phyloP scores from a whole-genome alignment of 176 grass and related monocot species.

The Triticum aestivum region DNA sequence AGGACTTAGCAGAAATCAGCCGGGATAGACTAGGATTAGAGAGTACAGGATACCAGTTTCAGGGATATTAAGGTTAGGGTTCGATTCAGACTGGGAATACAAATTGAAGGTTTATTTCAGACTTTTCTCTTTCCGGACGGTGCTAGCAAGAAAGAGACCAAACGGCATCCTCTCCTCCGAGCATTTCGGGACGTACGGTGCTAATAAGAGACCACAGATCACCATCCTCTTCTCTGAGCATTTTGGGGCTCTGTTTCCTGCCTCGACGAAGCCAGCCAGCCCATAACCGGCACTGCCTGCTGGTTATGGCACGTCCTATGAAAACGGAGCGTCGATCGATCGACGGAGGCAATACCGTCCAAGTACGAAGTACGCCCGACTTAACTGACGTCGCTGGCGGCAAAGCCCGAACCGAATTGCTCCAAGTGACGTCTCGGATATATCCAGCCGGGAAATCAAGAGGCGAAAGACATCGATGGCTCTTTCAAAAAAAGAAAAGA shows the following conservation, averaged over 20 bases:
- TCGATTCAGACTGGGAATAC: too few relatives aligned
- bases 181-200: not conserved
- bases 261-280: not conserved
- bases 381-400: not conserved
- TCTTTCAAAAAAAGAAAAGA: not conserved
- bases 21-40: too few relatives aligned
- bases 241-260: not conserved
- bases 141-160: not conserved
- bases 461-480: slow-evolving; percentile 13
- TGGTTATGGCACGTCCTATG: not conserved
- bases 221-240: not conserved
- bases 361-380: not conserved
- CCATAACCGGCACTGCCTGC: not conserved
- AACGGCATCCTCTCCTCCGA: not conserved
- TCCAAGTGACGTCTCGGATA: slow-evolving; percentile 15
- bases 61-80: too few relatives aligned
- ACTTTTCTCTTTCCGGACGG: not conserved
- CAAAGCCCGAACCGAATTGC: slow-evolving; percentile 22
- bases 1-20: too few relatives aligned
- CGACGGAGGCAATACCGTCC: not conserved
- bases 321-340: not conserved
- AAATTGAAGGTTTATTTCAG: too few relatives aligned
- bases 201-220: not conserved
- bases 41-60: too few relatives aligned
- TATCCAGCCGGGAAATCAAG: slow-evolving; percentile 13